Evolutionary conservation across 192 early-diverging fungal genomes (phyloP).

Genomic region (Backusella parvicylindrica): DNA sequence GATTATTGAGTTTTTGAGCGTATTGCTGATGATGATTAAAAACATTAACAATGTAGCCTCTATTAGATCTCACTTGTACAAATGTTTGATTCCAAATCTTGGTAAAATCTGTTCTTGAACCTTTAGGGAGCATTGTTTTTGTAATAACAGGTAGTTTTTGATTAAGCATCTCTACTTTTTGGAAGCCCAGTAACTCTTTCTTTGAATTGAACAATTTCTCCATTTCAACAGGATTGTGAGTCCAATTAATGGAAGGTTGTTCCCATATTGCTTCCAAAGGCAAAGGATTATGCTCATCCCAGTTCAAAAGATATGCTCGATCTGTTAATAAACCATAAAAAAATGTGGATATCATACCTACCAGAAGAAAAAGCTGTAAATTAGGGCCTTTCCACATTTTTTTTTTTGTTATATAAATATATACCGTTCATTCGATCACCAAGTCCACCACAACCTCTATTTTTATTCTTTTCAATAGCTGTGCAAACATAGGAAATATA

Average conservation of each 20-base stretch:
- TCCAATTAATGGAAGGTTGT: slow-evolving; percentile 40
- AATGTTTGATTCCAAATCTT: slow-evolving; percentile 29
- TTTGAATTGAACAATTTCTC: slow-evolving; percentile 13
- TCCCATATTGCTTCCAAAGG: slow-evolving; percentile 41
- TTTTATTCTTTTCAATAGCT: slow-evolving; percentile 23
- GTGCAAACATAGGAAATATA: slow-evolving; percentile 39
- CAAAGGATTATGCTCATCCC: slow-evolving; percentile 33
- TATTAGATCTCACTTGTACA: slow-evolving; percentile 38
- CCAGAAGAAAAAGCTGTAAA: background rate
- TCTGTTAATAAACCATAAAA: slow-evolving; percentile 38
- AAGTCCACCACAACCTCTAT: slow-evolving; percentile 44
- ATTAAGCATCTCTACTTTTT: slow-evolving; percentile 29
- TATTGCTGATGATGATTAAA: slow-evolving; percentile 33
- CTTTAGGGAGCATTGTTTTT: slow-evolving; percentile 26
- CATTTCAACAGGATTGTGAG: slow-evolving; percentile 26
- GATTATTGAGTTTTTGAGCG: slow-evolving; percentile 13
- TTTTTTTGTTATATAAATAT: background rate
- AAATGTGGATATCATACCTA: slow-evolving; percentile 48
- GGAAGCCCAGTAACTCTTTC: slow-evolving; percentile 1
- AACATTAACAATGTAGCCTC: slow-evolving; percentile 37
- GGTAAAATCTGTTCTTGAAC: slow-evolving; percentile 25
- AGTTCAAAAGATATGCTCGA: slow-evolving; percentile 39
- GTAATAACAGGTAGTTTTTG: slow-evolving; percentile 22
- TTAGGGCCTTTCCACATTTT: background rate
- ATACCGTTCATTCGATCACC: slow-evolving; percentile 45